Percentiles rank a stretch among this genome's conserved stretches.
Evolutionary conservation across 495 filamentous ascomycete genomes (phyloP).

Genomic region (Penicillium cataractarum): DNA sequence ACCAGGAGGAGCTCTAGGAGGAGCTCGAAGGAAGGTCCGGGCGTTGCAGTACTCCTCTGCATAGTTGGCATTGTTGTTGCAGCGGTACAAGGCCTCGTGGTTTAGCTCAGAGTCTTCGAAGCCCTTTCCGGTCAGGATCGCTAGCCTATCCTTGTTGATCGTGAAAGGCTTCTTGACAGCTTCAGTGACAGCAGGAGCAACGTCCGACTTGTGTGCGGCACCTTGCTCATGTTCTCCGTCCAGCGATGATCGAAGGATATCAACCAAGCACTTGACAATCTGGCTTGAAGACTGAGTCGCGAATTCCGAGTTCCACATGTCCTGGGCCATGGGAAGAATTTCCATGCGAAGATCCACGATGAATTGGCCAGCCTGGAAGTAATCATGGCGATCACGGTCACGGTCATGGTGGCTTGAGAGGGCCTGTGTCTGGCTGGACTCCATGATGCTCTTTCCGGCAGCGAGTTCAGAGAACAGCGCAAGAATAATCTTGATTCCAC

Average conservation of each 20-base stretch:
- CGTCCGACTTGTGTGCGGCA: conserved; percentile 64
- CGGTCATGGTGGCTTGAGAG: conserved; percentile 60
- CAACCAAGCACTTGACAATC: conserved; percentile 78
- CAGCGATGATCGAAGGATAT: conserved; percentile 80
- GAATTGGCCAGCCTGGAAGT: conserved; percentile 75
- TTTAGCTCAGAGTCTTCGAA: conserved; percentile 59
- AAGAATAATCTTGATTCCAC: conserved; percentile 82
- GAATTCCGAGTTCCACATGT: conserved; percentile 75
- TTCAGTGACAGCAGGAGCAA: conserved; percentile 43
- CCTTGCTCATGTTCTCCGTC: conserved; percentile 73
- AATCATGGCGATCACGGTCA: conserved; percentile 62
- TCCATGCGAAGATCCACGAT: conserved; percentile 84
- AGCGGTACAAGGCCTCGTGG: conserved; percentile 81
- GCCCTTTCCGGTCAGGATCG: conserved; percentile 48
- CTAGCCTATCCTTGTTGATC: conserved; percentile 51
- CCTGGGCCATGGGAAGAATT: conserved; percentile 75
- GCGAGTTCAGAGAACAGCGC: conserved; percentile 76
- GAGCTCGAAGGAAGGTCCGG: conserved; percentile 46
- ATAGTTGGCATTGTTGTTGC: conserved; percentile 62
- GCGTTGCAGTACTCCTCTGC: conserved; percentile 77
- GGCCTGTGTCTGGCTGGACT: conserved; percentile 68
- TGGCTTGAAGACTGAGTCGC: conserved; percentile 74
- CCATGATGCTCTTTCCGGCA: conserved; percentile 74
- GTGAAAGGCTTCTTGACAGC: conserved; percentile 44
- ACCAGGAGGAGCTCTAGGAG: conserved; percentile 64